Conservation (phyloP, 805 yeast genomes). For the Sugiyamaella valdiviana region DNA sequence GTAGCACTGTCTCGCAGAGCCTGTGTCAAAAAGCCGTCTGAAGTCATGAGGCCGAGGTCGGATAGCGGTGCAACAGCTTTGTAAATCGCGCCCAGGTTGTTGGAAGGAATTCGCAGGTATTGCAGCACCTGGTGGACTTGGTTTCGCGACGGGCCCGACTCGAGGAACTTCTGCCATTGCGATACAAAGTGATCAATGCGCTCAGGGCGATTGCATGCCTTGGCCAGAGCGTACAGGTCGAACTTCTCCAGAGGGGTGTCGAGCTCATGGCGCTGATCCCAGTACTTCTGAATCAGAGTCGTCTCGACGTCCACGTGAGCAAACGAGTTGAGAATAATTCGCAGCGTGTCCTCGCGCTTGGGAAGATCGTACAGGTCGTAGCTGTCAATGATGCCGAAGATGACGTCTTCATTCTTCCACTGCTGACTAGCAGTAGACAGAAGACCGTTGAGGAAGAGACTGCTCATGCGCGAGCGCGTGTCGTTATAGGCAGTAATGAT, state of each 20-base stretch:
- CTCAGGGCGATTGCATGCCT: slow-evolving; percentile 17
- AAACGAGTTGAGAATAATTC: slow-evolving; percentile 66
- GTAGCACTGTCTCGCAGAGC: too few species aligned
- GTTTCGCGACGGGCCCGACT: neutral
- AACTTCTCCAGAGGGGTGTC: slow-evolving; percentile 12
- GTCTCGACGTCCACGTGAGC: slow-evolving; percentile 55
- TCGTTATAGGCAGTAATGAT: slow-evolving; percentile 51
- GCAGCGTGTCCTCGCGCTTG: slow-evolving; percentile 62
- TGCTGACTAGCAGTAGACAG: slow-evolving; percentile 49
- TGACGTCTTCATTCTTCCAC: slow-evolving; percentile 59
- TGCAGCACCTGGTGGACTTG: neutral
- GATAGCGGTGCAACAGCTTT: neutral
- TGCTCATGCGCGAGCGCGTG: slow-evolving; percentile 61
- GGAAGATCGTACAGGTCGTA: slow-evolving; percentile 52
- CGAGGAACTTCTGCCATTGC: slow-evolving; percentile 5
- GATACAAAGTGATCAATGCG: slow-evolving; percentile 8
- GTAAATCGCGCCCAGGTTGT: neutral
- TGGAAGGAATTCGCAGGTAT: slow-evolving; percentile 1
- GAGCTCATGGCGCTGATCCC: slow-evolving; percentile 36
- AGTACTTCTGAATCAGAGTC: slow-evolving; percentile 48
- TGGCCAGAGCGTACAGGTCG: slow-evolving; percentile 19
- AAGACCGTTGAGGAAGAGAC: slow-evolving; percentile 68
- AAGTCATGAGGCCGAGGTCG: neutral
- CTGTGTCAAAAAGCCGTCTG: neutral
- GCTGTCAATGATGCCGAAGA: slow-evolving; percentile 56